Evolutionary conservation across 2,329 filamentous ascomycete genomes (phyloP).

Genomic region (Colletotrichum cuscutae): DNA sequence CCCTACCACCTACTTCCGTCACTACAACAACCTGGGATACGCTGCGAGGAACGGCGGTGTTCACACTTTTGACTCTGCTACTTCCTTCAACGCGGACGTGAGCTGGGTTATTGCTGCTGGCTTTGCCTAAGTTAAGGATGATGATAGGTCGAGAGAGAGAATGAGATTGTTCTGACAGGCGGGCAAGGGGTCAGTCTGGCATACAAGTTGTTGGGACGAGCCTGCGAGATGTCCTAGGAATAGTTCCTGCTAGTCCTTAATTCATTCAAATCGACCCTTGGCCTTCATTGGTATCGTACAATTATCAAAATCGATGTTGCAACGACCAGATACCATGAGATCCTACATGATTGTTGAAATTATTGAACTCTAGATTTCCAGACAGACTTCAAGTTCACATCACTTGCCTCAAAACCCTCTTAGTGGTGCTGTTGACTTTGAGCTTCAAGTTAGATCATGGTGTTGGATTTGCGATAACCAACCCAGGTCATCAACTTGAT

Average conservation of each 20-base stretch:
- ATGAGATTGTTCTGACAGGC: background rate
- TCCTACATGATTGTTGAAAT: no score
- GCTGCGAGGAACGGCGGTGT: conserved; percentile 65
- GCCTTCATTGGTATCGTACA: background rate
- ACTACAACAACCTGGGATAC: conserved; percentile 60
- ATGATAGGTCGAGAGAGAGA: background rate
- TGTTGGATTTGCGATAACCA: no score
- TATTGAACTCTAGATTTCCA: no score
- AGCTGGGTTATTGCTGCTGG: conserved; percentile 58
- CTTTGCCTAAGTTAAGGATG: no score
- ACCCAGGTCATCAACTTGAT: no score
- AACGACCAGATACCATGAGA: no score
- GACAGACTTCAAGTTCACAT: no score
- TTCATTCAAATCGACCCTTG: background rate
- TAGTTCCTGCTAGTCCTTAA: background rate
- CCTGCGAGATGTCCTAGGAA: background rate
- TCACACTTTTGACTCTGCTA: conserved; percentile 60
- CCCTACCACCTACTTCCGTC: conserved; percentile 68
- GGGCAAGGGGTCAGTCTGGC: background rate
- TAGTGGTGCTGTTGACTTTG: no score
- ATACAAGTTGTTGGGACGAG: background rate
- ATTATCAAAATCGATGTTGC: no score
- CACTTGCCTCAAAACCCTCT: no score
- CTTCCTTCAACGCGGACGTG: conserved; percentile 63
- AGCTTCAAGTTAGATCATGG: no score